These are phyloP conservation scores for Colletotrichum liaoningense DNA, from an alignment of 2,329 filamentous ascomycete species.

Conservation along the genomic window DNA sequence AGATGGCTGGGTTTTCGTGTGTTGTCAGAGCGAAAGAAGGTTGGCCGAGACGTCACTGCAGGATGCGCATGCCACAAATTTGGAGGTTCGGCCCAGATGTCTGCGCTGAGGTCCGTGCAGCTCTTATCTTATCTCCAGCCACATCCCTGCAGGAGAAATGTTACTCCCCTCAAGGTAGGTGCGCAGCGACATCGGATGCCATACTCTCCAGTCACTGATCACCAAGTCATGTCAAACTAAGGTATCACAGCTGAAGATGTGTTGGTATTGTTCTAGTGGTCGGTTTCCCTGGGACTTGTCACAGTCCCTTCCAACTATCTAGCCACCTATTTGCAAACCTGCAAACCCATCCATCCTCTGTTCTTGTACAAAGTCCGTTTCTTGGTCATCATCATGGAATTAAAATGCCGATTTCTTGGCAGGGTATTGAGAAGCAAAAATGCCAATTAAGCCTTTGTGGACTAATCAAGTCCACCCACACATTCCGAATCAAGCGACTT, in stretches of 20 bases:
- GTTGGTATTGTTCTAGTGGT: slow-evolving; percentile 10
- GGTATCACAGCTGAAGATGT: not conserved
- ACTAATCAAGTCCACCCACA: slow-evolving; percentile 13
- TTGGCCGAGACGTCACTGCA: slow-evolving; percentile 8
- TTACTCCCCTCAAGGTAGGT: not conserved
- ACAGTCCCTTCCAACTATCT: not conserved
- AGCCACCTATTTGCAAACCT: not conserved
- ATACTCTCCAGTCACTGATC: not conserved
- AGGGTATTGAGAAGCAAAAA: slow-evolving; percentile 16
- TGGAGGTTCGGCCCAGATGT: not conserved
- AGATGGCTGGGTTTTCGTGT: not conserved
- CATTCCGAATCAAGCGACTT: slow-evolving; percentile 31
- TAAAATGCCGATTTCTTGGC: slow-evolving; percentile 26
- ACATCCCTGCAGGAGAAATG: not conserved
- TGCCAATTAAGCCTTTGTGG: slow-evolving; percentile 11
- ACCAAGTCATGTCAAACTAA: not conserved
- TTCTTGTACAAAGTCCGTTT: slow-evolving; percentile 3
- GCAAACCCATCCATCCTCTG: slow-evolving; percentile 2
- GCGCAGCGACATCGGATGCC: not conserved
- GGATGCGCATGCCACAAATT: slow-evolving; percentile 9
- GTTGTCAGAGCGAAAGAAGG: not conserved
- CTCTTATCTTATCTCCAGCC: not conserved
- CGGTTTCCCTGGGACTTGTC: not conserved
- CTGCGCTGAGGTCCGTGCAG: not conserved
- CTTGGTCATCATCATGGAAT: slow-evolving; percentile 11